Evolutionary conservation across 305 asterid species (phyloP).

Genomic region (Fraxinus velutina): DNA sequence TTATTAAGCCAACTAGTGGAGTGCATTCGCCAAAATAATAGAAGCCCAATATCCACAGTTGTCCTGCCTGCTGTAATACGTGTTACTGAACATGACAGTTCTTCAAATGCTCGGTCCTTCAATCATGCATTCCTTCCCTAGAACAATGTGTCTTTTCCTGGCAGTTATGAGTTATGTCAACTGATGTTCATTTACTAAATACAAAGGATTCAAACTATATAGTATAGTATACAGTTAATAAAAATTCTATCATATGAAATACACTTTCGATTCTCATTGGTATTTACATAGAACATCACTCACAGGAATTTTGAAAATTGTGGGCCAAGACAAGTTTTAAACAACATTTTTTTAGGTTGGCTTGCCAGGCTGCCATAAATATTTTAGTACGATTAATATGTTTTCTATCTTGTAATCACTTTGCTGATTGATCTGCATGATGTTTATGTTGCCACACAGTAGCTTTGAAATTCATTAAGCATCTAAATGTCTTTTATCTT

Average conservation of each 20-base stretch:
- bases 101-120: neutral
- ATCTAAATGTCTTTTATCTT: neutral
- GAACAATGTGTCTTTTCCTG: conserved; percentile 8
- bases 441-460: neutral
- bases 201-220: neutral
- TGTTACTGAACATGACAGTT: neutral
- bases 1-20: conserved; percentile 10
- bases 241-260: neutral
- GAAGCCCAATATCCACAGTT: neutral
- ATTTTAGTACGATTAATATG: neutral
- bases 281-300: neutral
- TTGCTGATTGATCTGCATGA: neutral
- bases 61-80: conserved; percentile 15
- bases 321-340: conserved; percentile 2
- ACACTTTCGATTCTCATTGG: neutral
- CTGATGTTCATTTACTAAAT: neutral
- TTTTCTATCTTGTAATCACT: neutral
- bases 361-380: neutral
- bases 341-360: neutral
- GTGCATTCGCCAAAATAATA: neutral
- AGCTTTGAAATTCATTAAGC: conserved; percentile 7
- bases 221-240: neutral
- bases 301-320: neutral
- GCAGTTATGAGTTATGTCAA: neutral
- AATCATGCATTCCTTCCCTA: neutral